Percentiles rank a stretch among this genome's conserved stretches.
Conservation (phyloP, 2,329 filamentous ascomycete genomes). For the Gnomoniopsis sp. region DNA sequence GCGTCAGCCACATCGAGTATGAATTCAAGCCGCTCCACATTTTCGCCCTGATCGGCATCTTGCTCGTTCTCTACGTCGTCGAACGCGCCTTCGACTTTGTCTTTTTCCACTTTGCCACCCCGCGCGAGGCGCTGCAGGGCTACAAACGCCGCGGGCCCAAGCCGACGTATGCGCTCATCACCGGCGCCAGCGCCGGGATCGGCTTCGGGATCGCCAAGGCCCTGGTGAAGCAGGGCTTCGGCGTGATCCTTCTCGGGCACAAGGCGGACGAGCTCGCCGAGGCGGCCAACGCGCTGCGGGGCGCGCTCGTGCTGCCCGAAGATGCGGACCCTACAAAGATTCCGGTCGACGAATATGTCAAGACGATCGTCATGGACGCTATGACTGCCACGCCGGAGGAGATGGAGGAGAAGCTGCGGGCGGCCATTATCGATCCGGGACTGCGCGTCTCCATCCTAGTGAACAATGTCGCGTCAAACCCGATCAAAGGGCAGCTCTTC, state of each 20-base stretch:
- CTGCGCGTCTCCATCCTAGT: conserved; percentile 29
- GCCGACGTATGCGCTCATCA: conserved; percentile 30
- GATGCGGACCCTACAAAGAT: not conserved
- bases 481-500: conserved; percentile 25
- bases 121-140: conserved; percentile 20
- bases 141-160: conserved; percentile 24
- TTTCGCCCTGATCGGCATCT: conserved; percentile 20
- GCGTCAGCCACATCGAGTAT: not conserved
- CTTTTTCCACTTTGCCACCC: conserved; percentile 21
- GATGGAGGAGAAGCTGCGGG: conserved; percentile 22
- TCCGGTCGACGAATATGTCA: conserved; percentile 24
- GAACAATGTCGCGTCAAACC: conserved; percentile 31
- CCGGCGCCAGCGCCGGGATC: conserved; percentile 32
- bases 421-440: conserved; percentile 18
- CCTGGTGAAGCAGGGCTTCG: conserved; percentile 31
- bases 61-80: conserved; percentile 15
- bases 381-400: conserved; percentile 26
- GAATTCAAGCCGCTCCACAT: not conserved
- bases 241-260: conserved; percentile 31
- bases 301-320: not conserved
- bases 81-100: conserved; percentile 19
- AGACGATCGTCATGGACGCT: conserved; percentile 28
- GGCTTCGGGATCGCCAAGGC: conserved; percentile 31
- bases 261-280: conserved; percentile 26
- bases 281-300: conserved; percentile 24